phyloP scores from a whole-genome alignment of 2,329 filamentous ascomycete species.

The Drechslerella dactyloides region DNA sequence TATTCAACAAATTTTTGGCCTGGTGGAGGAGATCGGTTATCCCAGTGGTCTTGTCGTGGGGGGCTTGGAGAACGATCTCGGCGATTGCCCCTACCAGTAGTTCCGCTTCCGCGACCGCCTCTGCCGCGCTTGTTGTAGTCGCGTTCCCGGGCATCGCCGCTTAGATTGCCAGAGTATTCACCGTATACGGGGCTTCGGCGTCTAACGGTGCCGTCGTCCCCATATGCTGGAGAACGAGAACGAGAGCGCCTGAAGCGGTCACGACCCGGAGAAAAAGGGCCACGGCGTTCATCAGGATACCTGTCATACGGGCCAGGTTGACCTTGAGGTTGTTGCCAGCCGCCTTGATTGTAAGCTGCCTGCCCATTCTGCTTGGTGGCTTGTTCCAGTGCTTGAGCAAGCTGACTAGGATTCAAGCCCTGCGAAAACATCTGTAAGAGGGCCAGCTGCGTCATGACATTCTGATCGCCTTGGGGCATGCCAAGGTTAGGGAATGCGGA shows the following conservation, averaged over 20 bases:
- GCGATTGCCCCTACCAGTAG: slow-evolving; percentile 60
- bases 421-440: slow-evolving; percentile 46
- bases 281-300: slow-evolving; percentile 36
- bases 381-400: slow-evolving; percentile 43
- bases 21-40: slow-evolving; percentile 55
- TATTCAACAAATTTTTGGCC: slow-evolving; percentile 77
- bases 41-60: slow-evolving; percentile 57
- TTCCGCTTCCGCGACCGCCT: slow-evolving; percentile 65
- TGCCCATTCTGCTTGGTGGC: slow-evolving; percentile 31
- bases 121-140: slow-evolving; percentile 63
- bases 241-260: slow-evolving; percentile 69
- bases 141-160: slow-evolving; percentile 67
- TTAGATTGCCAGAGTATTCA: slow-evolving; percentile 74
- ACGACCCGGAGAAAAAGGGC: slow-evolving; percentile 49
- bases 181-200: slow-evolving; percentile 70
- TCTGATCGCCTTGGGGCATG: slow-evolving; percentile 39
- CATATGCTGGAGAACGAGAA: slow-evolving; percentile 78
- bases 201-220: slow-evolving; percentile 66
- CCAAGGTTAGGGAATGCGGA: slow-evolving; percentile 46
- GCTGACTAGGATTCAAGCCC: slow-evolving; percentile 28
- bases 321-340: slow-evolving; percentile 37
- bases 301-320: slow-evolving; percentile 26
- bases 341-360: slow-evolving; percentile 41
- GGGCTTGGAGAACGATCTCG: slow-evolving; percentile 83
- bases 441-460: slow-evolving; percentile 44